A percentile compares a stretch with the other conserved stretches of the same genome.
phyloP scores from a whole-genome alignment of 2,329 filamentous ascomycete genomes.

The Clonostachys rhizophaga region DNA sequence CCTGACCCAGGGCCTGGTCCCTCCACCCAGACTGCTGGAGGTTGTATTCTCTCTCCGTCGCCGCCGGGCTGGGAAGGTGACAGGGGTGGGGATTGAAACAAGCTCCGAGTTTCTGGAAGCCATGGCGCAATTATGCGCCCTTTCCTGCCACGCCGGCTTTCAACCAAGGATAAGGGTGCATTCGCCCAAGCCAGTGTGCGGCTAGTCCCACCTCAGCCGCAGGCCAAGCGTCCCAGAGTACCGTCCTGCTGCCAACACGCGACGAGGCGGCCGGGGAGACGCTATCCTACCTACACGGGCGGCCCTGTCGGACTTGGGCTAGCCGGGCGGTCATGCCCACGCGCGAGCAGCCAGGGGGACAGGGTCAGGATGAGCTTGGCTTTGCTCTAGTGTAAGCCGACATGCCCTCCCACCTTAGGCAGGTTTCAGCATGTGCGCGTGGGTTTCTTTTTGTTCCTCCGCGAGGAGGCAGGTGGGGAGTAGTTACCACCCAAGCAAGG shows the following conservation, averaged over 20 bases:
- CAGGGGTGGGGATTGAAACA: neutral
- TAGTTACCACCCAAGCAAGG: too few species aligned
- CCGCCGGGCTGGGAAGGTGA: too few species aligned
- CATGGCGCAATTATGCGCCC: conserved; percentile 4
- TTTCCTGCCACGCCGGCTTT: conserved; percentile 1
- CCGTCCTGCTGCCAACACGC: neutral
- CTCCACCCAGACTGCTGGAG: too few species aligned
- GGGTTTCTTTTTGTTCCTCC: too few species aligned
- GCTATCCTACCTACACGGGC: too few species aligned
- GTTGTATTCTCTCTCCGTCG: too few species aligned
- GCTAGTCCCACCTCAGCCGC: conserved; percentile 3
- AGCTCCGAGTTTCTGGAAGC: neutral
- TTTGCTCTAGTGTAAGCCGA: neutral
- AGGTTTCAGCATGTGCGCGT: too few species aligned
- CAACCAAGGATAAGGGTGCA: neutral
- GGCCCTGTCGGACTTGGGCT: neutral
- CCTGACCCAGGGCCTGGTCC: too few species aligned
- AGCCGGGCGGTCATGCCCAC: neutral
- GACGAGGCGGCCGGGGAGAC: too few species aligned
- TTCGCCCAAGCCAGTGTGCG: neutral
- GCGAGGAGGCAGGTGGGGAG: too few species aligned
- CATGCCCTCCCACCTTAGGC: too few species aligned
- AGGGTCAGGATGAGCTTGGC: neutral
- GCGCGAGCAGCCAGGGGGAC: neutral
- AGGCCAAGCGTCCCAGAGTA: neutral